A percentile compares a stretch with the other conserved stretches of the same genome.
Evolutionary conservation across 2,329 filamentous ascomycete genomes (phyloP).

Genomic region (Podosphaera xanthii): DNA sequence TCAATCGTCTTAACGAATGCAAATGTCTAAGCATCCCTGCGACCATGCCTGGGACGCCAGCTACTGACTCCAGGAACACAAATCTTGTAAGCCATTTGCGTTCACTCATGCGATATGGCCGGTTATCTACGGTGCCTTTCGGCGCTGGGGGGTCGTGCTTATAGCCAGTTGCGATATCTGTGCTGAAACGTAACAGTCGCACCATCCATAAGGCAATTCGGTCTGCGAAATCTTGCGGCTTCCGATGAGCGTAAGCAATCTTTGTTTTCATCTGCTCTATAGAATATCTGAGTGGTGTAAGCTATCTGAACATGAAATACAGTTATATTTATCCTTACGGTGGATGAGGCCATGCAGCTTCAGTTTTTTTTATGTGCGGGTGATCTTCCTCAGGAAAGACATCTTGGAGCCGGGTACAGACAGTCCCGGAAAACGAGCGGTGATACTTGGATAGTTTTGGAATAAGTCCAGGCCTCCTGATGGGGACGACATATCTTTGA

Average conservation of each 20-base stretch:
- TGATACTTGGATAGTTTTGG: slow-evolving; percentile 3
- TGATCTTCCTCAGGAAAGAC: slow-evolving; percentile 15
- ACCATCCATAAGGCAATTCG: slow-evolving; percentile 57
- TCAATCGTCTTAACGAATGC: slow-evolving; percentile 60
- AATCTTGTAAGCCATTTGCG: slow-evolving; percentile 77
- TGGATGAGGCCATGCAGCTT: slow-evolving; percentile 36
- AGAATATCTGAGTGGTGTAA: slow-evolving; percentile 31
- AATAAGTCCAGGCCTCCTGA: slow-evolving; percentile 5
- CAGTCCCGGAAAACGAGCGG: slow-evolving; percentile 13
- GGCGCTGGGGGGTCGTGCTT: slow-evolving; percentile 38
- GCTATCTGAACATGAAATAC: not conserved
- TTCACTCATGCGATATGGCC: slow-evolving; percentile 51
- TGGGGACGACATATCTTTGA: slow-evolving; percentile 7
- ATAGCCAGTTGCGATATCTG: slow-evolving; percentile 65
- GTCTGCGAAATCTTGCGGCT: slow-evolving; percentile 51
- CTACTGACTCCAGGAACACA: slow-evolving; percentile 84
- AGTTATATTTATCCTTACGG: slow-evolving; percentile 6
- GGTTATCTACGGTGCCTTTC: slow-evolving; percentile 23
- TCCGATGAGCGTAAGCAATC: slow-evolving; percentile 54
- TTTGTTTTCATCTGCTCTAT: slow-evolving; percentile 51
- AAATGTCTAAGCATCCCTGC: slow-evolving; percentile 85
- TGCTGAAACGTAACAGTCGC: slow-evolving; percentile 50
- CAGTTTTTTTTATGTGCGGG: slow-evolving; percentile 31
- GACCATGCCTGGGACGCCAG: slow-evolving; percentile 91
- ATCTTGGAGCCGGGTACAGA: slow-evolving; percentile 11